These are phyloP conservation scores for Metschnikowia shivogae DNA, from an alignment of 805 yeast species.

Conservation along the genomic window DNA sequence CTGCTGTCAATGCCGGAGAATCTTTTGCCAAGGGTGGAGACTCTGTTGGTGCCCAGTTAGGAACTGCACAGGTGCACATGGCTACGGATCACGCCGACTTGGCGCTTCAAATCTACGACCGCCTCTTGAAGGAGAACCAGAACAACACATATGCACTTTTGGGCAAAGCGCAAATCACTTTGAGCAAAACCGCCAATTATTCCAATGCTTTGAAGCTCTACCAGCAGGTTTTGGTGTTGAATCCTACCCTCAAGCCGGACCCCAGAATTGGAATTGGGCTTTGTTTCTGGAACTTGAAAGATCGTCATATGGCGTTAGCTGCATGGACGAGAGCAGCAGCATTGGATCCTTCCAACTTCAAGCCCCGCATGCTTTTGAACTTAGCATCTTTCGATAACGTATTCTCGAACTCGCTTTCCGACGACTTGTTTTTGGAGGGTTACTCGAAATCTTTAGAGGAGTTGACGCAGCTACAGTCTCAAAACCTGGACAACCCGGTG, in stretches of 20 bases:
- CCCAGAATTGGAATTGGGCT: constrained; percentile 93
- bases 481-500: constrained; percentile 50
- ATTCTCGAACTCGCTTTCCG: constrained; percentile 50
- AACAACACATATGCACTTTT: constrained; percentile 71
- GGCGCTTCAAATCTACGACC: constrained; percentile 67
- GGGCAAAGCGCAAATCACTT: constrained; percentile 79
- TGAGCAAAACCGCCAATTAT: constrained; percentile 65
- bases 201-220: constrained; percentile 71
- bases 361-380: constrained; percentile 63
- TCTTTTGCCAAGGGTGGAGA: background rate
- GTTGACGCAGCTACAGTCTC: constrained; percentile 34
- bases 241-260: constrained; percentile 81
- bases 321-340: constrained; percentile 83
- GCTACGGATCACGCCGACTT: constrained; percentile 62
- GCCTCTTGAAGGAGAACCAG: constrained; percentile 49
- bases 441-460: constrained; percentile 59
- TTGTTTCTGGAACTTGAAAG: constrained; percentile 87
- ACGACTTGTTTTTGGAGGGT: constrained; percentile 55
- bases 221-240: constrained; percentile 73
- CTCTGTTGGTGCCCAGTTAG: constrained; percentile 3
- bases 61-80: constrained; percentile 52
- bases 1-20: constrained; percentile 23
- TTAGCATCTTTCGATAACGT: constrained; percentile 66
- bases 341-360: constrained; percentile 54
- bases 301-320: constrained; percentile 64